Percentiles rank a stretch among this genome's conserved stretches.
Evolutionary conservation across 1,284 basidiomycete species (phyloP).

Genomic region (Trichosporon faecale): DNA sequence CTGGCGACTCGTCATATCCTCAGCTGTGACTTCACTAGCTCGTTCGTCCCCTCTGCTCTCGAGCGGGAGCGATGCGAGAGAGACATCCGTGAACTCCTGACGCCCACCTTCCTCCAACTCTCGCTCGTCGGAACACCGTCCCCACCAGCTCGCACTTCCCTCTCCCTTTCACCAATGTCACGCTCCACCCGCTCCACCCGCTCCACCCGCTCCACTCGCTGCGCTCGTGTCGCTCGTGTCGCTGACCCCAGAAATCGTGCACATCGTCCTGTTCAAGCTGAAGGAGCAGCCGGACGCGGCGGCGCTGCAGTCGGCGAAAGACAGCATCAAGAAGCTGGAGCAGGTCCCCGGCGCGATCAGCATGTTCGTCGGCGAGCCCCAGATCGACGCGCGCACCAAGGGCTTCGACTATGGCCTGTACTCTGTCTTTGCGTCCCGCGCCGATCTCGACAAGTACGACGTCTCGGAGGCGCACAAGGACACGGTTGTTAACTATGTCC

Average conservation of each 20-base stretch:
- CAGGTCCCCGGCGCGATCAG: slow-evolving; percentile 38
- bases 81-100: too few relatives aligned
- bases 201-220: background rate
- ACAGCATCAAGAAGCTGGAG: slow-evolving; percentile 39
- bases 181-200: too few relatives aligned
- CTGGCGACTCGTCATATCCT: too few relatives aligned
- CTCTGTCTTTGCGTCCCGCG: slow-evolving; percentile 43
- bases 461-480: slow-evolving; percentile 46
- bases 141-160: too few relatives aligned
- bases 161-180: too few relatives aligned
- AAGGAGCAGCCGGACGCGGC: slow-evolving; percentile 33
- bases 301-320: slow-evolving; percentile 31
- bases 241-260: slow-evolving; percentile 41
- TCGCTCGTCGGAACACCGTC: too few relatives aligned
- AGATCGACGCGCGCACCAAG: slow-evolving; percentile 46
- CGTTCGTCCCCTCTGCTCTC: too few relatives aligned
- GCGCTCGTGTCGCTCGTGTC: too few relatives aligned
- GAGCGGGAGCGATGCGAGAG: too few relatives aligned
- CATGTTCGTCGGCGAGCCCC: slow-evolving; percentile 43
- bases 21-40: too few relatives aligned
- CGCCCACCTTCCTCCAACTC: too few relatives aligned
- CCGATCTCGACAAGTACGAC: slow-evolving; percentile 47
- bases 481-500: slow-evolving; percentile 43
- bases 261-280: slow-evolving; percentile 51
- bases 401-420: slow-evolving; percentile 51